Percentiles rank a stretch among this genome's conserved stretches.
These are phyloP conservation scores for Lithocarpus polystachyus DNA, from an alignment of 306 rosid genomes.

Conservation along the genomic window DNA sequence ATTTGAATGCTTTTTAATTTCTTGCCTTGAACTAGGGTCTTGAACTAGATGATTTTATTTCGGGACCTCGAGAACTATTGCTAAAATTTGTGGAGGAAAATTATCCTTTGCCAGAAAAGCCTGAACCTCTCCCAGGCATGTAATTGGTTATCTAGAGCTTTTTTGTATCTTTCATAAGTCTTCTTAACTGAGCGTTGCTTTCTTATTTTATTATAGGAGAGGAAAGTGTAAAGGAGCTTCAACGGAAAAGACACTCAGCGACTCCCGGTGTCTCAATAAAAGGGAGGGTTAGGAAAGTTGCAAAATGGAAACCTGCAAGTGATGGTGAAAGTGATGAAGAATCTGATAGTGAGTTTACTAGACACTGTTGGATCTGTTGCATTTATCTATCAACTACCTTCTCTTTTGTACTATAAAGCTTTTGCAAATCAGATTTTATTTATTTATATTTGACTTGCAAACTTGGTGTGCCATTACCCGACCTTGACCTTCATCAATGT, in stretches of 20 bases:
- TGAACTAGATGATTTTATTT: conserved; percentile 97
- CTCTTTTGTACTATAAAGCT: background rate
- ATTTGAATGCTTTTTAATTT: conserved; percentile 2
- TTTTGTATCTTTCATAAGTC: conserved; percentile 23
- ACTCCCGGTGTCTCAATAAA: conserved; percentile 82
- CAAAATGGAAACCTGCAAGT: conserved; percentile 81
- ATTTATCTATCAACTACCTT: conserved; percentile 8
- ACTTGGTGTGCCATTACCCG: background rate
- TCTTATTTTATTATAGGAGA: conserved; percentile 52
- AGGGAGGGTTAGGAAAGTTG: conserved; percentile 89
- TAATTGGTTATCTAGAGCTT: conserved; percentile 8
- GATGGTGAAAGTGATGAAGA: conserved; percentile 86
- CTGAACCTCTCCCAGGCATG: conserved; percentile 81
- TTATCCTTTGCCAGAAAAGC: conserved; percentile 96
- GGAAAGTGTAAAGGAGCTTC: conserved; percentile 95
- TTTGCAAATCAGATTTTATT: background rate
- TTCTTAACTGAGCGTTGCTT: conserved; percentile 12
- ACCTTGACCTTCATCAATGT: background rate
- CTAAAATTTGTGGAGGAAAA: conserved; percentile 95
- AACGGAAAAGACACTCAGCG: conserved; percentile 92
- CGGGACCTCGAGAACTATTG: conserved; percentile 96
- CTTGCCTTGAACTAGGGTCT: conserved; percentile 56
- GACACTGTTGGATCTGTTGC: conserved; percentile 20
- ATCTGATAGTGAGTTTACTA: conserved; percentile 73
- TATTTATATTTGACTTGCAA: background rate